Evolutionary conservation across 1,284 basidiomycete species (phyloP), one percentile per base, ranked within the genome.

Genomic region (Irpex rosettiformis): DNA sequence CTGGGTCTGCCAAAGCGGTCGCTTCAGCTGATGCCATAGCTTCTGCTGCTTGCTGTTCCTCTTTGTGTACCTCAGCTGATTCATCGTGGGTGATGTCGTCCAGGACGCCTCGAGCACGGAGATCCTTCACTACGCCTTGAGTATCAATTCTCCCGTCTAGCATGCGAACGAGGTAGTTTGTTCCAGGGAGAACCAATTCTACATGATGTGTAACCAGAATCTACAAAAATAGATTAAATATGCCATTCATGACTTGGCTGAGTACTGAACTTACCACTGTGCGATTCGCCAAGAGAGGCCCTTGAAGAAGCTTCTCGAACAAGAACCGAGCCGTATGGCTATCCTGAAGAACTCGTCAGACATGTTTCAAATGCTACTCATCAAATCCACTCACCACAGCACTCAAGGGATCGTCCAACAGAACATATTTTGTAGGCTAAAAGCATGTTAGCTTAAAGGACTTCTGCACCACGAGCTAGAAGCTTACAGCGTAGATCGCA

Each of bases 121-220:
- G 76, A 1, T 88, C 86, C 57, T 80, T 75, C 21, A 88, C 73
- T 0, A 77, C 80, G 0, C 89, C 89, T 63, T 89, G 83, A 0
- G 82, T 83, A 57, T 89, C 85, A 55, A 91, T 83, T 8, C 85
- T 77, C 2, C 89, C 89, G 64, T 89, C 86, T 3, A 89, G 76
- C 85, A 91, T 86, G 16, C 86, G 82, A 4, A 91, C 80, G 21
- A 89, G 75, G 65, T 89, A 89, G 59, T 85, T 69, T 0, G 88
- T 81, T 1, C 82, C 85, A 0, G 88, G 87, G 21, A 90, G 77
- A 18, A 90, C 85, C 1, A 91, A 77, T 58, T 89, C 85, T 51
- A 90, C 85, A 61, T 91, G 88, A 63, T 91, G 88, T 0, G 89
- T 91, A 13, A 89, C 86, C 5, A 89, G 76, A 51, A 88, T 72